These are phyloP conservation scores for Ceratobasidium sp. DNA, from an alignment of 1,284 basidiomycete genomes.

Conservation along the genomic window DNA sequence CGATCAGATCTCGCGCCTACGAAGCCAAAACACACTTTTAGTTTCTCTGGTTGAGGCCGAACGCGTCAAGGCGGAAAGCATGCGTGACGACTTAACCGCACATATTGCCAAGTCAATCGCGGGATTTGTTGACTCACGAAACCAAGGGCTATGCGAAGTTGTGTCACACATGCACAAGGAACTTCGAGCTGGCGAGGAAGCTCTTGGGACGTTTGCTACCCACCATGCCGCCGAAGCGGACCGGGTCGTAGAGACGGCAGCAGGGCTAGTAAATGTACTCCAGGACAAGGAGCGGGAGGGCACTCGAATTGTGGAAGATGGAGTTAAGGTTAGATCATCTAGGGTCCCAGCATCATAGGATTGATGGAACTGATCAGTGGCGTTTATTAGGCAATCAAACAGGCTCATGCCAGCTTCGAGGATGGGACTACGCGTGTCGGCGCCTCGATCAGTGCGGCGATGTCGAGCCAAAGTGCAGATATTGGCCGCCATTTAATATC, in stretches of 20 bases:
- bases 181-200: conserved; percentile 69
- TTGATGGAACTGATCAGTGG: conserved; percentile 17
- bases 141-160: conserved; percentile 74
- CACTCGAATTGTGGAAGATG: conserved; percentile 69
- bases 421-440: conserved; percentile 65
- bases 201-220: conserved; percentile 64
- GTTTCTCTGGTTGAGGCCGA: conserved; percentile 74
- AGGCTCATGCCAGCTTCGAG: conserved; percentile 48
- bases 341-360: background rate
- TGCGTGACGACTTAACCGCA: conserved; percentile 78
- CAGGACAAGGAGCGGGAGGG: conserved; percentile 66
- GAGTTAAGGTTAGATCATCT: conserved; percentile 68
- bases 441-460: conserved; percentile 62
- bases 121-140: conserved; percentile 77
- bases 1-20: conserved; percentile 69
- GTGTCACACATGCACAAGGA: conserved; percentile 68
- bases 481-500: conserved; percentile 66
- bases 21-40: conserved; percentile 79
- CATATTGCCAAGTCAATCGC: conserved; percentile 78
- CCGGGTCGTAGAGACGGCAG: conserved; percentile 60
- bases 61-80: conserved; percentile 71
- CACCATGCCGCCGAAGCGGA: conserved; percentile 66
- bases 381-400: conserved; percentile 31
- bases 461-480: conserved; percentile 66
- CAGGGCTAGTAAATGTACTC: conserved; percentile 61